A percentile compares a stretch with the other conserved stretches of the same genome.
Evolutionary conservation across 129 eudicot species (phyloP).

Genomic region (Oenanthe sinensis): DNA sequence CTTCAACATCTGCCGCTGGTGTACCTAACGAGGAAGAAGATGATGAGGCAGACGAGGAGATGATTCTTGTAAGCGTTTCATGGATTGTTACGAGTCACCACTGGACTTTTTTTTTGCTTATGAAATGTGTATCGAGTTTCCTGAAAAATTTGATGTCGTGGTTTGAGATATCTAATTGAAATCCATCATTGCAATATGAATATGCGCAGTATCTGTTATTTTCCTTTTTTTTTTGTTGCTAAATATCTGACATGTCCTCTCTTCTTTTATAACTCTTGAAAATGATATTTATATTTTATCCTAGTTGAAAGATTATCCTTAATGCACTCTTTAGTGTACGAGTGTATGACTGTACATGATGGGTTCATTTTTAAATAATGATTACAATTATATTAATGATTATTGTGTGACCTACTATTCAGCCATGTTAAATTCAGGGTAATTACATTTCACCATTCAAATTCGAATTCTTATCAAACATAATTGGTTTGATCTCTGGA

Average conservation of each 20-base stretch:
- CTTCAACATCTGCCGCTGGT: constrained; percentile 57
- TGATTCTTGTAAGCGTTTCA: constrained; percentile 55
- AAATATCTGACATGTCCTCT: not conserved
- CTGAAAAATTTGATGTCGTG: not conserved
- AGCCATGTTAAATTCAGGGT: not conserved
- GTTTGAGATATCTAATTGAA: not conserved
- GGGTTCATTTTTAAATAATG: not conserved
- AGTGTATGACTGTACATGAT: not conserved
- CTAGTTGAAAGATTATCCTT: not conserved
- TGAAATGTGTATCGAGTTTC: not conserved
- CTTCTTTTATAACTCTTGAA: not conserved
- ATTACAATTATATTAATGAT: not conserved
- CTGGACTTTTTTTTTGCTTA: not conserved
- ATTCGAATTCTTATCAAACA: not conserved
- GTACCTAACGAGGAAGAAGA: constrained; percentile 40
- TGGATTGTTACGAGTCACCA: not conserved
- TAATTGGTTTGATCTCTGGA: not conserved
- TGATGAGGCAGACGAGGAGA: constrained; percentile 67
- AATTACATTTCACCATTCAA: not conserved
- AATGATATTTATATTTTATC: not conserved
- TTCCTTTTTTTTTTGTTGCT: not conserved
- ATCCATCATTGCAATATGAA: not conserved
- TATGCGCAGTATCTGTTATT: not conserved
- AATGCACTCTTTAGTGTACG: not conserved
- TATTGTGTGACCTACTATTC: not conserved